A percentile compares a stretch with the other conserved stretches of the same genome.
These are phyloP conservation scores for Ogataea nakhonphanomensis DNA, from an alignment of 805 yeast species.

Conservation along the genomic window DNA sequence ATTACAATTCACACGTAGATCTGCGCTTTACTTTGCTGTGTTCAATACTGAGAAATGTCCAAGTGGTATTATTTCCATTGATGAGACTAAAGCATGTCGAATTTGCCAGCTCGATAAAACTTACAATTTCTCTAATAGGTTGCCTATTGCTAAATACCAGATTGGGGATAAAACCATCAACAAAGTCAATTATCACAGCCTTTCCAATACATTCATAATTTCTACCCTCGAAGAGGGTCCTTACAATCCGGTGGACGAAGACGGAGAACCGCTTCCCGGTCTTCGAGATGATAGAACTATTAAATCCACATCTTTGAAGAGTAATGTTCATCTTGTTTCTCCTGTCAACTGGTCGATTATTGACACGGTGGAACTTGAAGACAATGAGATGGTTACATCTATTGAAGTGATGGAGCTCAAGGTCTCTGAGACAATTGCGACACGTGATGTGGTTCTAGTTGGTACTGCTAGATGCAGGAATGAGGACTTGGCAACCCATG, in stretches of 20 bases:
- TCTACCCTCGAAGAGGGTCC: slow-evolving; percentile 58
- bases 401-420: slow-evolving; percentile 53
- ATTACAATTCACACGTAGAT: slow-evolving; percentile 60
- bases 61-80: slow-evolving; percentile 67
- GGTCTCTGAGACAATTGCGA: slow-evolving; percentile 23
- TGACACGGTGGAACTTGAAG: slow-evolving; percentile 62
- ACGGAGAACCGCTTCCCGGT: slow-evolving; percentile 62
- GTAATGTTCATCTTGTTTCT: slow-evolving; percentile 62
- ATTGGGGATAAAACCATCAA: slow-evolving; percentile 59
- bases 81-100: slow-evolving; percentile 65
- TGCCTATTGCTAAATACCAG: slow-evolving; percentile 52
- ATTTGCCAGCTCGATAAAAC: slow-evolving; percentile 44
- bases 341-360: slow-evolving; percentile 75
- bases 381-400: slow-evolving; percentile 61
- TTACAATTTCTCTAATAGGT: slow-evolving; percentile 53
- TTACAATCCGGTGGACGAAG: slow-evolving; percentile 71
- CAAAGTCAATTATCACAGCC: slow-evolving; percentile 65
- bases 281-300: slow-evolving; percentile 41
- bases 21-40: slow-evolving; percentile 64
- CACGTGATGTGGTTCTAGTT: slow-evolving; percentile 66
- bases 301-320: slow-evolving; percentile 54
- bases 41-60: slow-evolving; percentile 36
- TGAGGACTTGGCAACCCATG: slow-evolving; percentile 80
- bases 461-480: slow-evolving; percentile 74
- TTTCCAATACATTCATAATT: slow-evolving; percentile 57